Conservation (phyloP, 306 rosid genomes). For the Ormosia semicastrata region DNA sequence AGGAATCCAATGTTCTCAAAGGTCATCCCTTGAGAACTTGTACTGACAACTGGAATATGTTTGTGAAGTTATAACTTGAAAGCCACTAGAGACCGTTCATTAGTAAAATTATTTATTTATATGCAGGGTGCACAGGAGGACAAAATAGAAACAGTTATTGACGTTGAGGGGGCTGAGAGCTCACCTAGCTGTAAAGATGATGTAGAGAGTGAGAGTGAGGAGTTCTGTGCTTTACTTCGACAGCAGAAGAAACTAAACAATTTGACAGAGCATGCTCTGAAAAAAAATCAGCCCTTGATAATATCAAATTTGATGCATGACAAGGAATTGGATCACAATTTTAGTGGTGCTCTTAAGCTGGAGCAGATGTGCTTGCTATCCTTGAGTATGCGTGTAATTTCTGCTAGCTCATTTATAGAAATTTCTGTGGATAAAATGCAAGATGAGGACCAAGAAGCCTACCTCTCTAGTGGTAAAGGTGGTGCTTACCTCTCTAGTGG, state of each 20-base stretch:
- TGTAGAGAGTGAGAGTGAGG: conserved; percentile 43
- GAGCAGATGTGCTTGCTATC: conserved; percentile 70
- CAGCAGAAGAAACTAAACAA: conserved; percentile 59
- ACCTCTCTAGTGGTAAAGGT: conserved; percentile 33
- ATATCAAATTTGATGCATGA: conserved; percentile 61
- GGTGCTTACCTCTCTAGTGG: conserved; percentile 21
- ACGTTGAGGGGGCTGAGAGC: conserved; percentile 37
- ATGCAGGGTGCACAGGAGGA: conserved; percentile 65
- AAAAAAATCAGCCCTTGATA: conserved; percentile 59
- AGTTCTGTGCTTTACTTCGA: conserved; percentile 45
- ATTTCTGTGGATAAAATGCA: conserved; percentile 40
- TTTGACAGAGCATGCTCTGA: conserved; percentile 64
- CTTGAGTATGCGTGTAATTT: conserved; percentile 48
- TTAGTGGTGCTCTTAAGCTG: conserved; percentile 42
- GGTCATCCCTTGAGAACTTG: background rate
- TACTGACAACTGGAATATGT: background rate
- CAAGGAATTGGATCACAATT: conserved; percentile 50
- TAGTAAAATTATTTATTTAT: background rate
- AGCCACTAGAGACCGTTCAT: background rate
- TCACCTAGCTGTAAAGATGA: conserved; percentile 39
- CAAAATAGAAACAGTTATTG: conserved; percentile 39
- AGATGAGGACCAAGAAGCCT: conserved; percentile 42
- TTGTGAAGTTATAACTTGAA: background rate
- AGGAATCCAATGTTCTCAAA: background rate
- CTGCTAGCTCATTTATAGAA: conserved; percentile 46